phyloP scores from a whole-genome alignment of 352 stramenopile genomes.

The Phytophthora pinifolia region DNA sequence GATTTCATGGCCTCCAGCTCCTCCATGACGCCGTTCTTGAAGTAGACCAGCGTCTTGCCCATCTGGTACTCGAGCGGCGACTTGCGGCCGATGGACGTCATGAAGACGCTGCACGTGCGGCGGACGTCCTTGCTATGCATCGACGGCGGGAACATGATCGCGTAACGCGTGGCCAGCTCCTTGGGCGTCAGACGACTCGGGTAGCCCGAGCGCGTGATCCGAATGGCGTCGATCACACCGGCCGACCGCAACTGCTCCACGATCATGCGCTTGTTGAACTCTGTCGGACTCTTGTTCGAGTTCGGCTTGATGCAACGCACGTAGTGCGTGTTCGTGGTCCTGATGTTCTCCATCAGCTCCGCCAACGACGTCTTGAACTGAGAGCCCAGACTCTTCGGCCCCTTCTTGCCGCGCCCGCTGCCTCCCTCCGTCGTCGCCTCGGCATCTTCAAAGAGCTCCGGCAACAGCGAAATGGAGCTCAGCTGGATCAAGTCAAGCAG shows the following conservation, averaged over 20 bases:
- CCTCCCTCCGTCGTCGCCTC: conserved; percentile 39
- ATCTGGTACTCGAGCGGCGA: conserved; percentile 88
- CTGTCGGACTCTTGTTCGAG: conserved; percentile 80
- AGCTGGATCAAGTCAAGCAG: conserved; percentile 88
- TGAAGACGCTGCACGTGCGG: conserved; percentile 78
- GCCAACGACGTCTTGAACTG: conserved; percentile 86
- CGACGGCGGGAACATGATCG: conserved; percentile 88
- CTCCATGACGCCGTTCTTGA: conserved; percentile 95
- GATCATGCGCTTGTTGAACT: conserved; percentile 91
- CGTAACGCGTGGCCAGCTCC: conserved; percentile 81
- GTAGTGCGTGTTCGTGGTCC: conserved; percentile 83
- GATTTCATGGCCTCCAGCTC: conserved; percentile 93
- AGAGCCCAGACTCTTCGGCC: conserved; percentile 72
- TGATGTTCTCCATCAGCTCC: conserved; percentile 89
- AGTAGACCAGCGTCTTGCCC: conserved; percentile 96
- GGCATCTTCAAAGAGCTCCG: conserved; percentile 75
- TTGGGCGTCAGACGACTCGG: conserved; percentile 89
- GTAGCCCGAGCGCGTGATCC: conserved; percentile 90
- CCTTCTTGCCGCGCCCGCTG: conserved; percentile 53
- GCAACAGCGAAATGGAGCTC: conserved; percentile 63
- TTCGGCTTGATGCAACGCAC: conserved; percentile 91
- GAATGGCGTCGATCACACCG: conserved; percentile 92
- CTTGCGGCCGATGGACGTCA: conserved; percentile 81
- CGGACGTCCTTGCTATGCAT: conserved; percentile 82
- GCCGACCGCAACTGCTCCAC: conserved; percentile 90